Evolutionary conservation across 2,329 filamentous ascomycete genomes (phyloP).

Genomic region (Fusarium sarcochroum): DNA sequence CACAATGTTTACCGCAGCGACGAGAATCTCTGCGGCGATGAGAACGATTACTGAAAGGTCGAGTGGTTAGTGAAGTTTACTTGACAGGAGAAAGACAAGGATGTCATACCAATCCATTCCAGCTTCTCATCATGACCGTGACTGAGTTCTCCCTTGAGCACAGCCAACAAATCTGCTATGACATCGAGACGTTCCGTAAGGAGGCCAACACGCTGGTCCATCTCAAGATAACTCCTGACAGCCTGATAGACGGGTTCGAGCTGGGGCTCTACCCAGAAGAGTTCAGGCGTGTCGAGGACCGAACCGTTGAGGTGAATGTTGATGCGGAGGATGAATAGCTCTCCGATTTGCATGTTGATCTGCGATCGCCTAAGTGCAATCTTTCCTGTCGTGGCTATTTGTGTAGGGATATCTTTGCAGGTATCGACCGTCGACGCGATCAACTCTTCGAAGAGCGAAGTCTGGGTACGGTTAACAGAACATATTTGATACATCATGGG

Average conservation of each 20-base stretch:
- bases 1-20: conserved; percentile 93
- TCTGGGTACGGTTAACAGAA: conserved; percentile 64
- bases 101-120: conserved; percentile 86
- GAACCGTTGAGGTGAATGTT: conserved; percentile 98
- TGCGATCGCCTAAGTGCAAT: conserved; percentile 89
- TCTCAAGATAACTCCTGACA: conserved; percentile 94
- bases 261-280: conserved; percentile 99
- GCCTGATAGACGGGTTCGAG: conserved; percentile 97
- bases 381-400: conserved; percentile 93
- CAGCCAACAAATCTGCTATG: conserved; percentile 91
- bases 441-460: conserved; percentile 94
- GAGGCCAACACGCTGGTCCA: conserved; percentile 93
- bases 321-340: conserved; percentile 97
- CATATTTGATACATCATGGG: background rate
- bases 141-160: conserved; percentile 94
- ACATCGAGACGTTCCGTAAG: conserved; percentile 89
- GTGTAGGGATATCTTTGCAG: conserved; percentile 91
- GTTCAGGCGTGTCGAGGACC: conserved; percentile 94
- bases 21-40: conserved; percentile 94
- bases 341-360: conserved; percentile 99
- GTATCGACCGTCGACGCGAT: conserved; percentile 94
- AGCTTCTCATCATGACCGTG: conserved; percentile 92
- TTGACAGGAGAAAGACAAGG: background rate
- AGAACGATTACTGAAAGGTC: conserved; percentile 82
- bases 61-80: conserved; percentile 29